These are phyloP conservation scores for Neofusicoccum parvum DNA, from an alignment of 2,329 filamentous ascomycete species.

Conservation along the genomic window DNA sequence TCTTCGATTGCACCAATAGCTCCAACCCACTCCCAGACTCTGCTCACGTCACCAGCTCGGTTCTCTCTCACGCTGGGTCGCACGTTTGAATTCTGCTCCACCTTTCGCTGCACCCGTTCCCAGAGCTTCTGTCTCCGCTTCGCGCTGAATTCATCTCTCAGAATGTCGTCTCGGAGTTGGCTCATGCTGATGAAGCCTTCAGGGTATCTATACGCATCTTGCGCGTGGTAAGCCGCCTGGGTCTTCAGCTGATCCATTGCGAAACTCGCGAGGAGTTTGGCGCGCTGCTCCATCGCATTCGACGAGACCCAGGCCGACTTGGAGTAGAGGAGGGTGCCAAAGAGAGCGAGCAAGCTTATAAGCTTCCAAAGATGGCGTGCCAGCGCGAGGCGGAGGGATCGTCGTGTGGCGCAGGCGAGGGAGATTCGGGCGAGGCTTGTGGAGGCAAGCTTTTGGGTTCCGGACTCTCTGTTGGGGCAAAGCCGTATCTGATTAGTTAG, in stretches of 20 bases:
- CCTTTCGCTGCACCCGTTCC: constrained; percentile 78
- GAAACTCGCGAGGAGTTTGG: constrained; percentile 82
- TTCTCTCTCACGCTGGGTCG: constrained; percentile 71
- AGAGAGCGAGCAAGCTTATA: constrained; percentile 61
- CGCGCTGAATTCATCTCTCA: constrained; percentile 78
- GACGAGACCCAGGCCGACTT: constrained; percentile 65
- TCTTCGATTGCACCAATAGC: constrained; percentile 42
- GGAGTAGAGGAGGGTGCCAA: constrained; percentile 55
- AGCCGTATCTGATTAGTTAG: constrained; percentile 82
- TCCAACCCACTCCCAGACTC: constrained; percentile 71
- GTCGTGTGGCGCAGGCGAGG: constrained; percentile 77
- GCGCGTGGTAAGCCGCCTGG: constrained; percentile 78
- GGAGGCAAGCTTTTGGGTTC: constrained; percentile 70
- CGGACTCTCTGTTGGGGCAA: constrained; percentile 72
- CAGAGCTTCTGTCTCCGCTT: constrained; percentile 78
- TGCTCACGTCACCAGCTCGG: constrained; percentile 57
- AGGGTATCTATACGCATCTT: constrained; percentile 62
- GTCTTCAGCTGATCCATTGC: constrained; percentile 80
- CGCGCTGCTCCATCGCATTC: constrained; percentile 66
- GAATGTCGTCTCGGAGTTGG: constrained; percentile 87
- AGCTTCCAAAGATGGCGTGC: constrained; percentile 85
- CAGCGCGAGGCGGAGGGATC: constrained; percentile 77
- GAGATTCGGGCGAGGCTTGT: constrained; percentile 90
- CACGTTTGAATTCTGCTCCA: constrained; percentile 93
- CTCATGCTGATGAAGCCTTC: constrained; percentile 85